A percentile compares a stretch with the other conserved stretches of the same genome.
Evolutionary conservation across 2,329 filamentous ascomycete species (phyloP).

Genomic region (Pseudogymnoascus sp.): DNA sequence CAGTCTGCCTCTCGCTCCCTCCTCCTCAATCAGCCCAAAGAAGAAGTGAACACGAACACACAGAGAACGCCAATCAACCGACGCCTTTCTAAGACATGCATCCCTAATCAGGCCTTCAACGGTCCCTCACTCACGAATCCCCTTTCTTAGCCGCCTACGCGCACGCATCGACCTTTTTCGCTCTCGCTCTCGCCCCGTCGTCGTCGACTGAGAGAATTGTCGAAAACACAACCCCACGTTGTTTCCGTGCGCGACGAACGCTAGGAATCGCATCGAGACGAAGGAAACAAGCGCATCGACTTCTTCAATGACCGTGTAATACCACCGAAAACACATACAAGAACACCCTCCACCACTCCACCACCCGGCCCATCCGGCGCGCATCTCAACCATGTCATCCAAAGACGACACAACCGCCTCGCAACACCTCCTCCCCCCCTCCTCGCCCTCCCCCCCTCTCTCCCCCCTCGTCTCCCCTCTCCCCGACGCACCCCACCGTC

Average conservation of each 20-base stretch:
- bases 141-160: neutral
- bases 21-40: neutral
- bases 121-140: neutral
- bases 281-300: neutral
- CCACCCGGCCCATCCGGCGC: neutral
- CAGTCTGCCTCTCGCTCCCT: neutral
- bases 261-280: neutral
- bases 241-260: neutral
- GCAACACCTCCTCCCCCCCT: slow-evolving; percentile 38
- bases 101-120: neutral
- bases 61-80: neutral
- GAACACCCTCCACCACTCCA: neutral
- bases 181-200: neutral
- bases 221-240: neutral
- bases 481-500: slow-evolving; percentile 26
- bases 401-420: slow-evolving; percentile 42
- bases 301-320: neutral
- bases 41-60: neutral
- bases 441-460: slow-evolving; percentile 38
- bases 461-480: slow-evolving; percentile 28
- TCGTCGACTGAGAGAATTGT: neutral
- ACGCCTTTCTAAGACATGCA: neutral
- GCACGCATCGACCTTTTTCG: slow-evolving; percentile 5
- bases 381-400: slow-evolving; percentile 35
- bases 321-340: neutral